Conservation (phyloP, 176 grass and related monocot genomes). For the Dactylis glomerata region DNA sequence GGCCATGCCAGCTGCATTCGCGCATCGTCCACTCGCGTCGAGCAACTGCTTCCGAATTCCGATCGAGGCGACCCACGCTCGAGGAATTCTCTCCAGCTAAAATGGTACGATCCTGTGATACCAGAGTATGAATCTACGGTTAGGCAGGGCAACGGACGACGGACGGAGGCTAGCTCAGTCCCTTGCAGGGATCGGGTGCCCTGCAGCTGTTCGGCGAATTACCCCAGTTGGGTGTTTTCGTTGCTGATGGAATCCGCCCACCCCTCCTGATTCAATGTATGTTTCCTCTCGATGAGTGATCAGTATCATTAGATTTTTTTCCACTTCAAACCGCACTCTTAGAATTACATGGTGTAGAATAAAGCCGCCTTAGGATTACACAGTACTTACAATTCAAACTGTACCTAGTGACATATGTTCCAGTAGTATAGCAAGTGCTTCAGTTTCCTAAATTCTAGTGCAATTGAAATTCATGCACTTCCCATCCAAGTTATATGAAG, state of each 20-base stretch:
- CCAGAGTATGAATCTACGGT: background rate
- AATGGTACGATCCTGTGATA: background rate
- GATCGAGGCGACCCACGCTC: background rate
- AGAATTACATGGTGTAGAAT: background rate
- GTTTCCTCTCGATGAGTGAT: background rate
- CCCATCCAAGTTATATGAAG: background rate
- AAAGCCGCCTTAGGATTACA: background rate
- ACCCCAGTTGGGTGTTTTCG: background rate
- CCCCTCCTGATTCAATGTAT: background rate
- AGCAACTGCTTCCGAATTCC: background rate
- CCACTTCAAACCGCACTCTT: background rate
- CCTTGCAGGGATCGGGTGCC: background rate
- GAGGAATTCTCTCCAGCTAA: background rate
- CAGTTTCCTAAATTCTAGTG: background rate
- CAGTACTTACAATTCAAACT: background rate
- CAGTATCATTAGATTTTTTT: background rate
- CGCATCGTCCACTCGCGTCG: background rate
- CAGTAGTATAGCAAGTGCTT: background rate
- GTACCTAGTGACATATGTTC: background rate
- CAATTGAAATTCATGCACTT: background rate
- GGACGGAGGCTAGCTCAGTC: background rate
- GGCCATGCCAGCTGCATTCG: background rate
- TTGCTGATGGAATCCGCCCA: background rate
- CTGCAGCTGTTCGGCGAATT: background rate
- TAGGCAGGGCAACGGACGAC: background rate